Percentiles rank a stretch among this genome's conserved stretches.
phyloP scores from a whole-genome alignment of 2,329 filamentous ascomycete genomes.

The Aspergillus tamarii region DNA sequence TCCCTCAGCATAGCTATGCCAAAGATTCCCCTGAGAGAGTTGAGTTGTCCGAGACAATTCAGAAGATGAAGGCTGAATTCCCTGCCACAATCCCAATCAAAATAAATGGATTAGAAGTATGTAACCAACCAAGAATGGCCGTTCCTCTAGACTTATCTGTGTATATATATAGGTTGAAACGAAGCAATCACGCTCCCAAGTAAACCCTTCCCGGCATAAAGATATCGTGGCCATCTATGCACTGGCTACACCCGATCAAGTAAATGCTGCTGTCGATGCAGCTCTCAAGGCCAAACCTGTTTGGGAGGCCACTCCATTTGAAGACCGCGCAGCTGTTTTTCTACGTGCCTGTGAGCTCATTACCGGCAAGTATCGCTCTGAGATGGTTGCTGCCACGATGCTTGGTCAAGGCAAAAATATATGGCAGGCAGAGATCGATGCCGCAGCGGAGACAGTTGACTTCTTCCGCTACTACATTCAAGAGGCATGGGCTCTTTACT shows the following conservation, averaged over 20 bases:
- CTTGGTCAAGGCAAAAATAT: conserved; percentile 96
- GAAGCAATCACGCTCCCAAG: conserved; percentile 20
- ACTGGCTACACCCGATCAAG: conserved; percentile 70
- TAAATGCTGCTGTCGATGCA: conserved; percentile 76
- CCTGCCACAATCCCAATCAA: conserved; percentile 34
- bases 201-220: conserved; percentile 55
- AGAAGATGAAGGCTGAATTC: conserved; percentile 34
- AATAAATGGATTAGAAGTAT: conserved; percentile 27
- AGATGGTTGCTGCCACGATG: conserved; percentile 94
- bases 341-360: conserved; percentile 93
- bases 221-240: conserved; percentile 30
- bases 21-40: conserved; percentile 36
- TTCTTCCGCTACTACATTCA: conserved; percentile 90
- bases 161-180: conserved; percentile 16
- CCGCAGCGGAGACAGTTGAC: conserved; percentile 86
- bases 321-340: conserved; percentile 89
- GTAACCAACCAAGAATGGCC: neutral
- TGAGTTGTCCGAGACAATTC: conserved; percentile 35
- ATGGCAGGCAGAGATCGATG: conserved; percentile 98
- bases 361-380: conserved; percentile 87
- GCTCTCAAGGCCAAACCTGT: conserved; percentile 81
- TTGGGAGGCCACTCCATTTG: conserved; percentile 86
- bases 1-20: conserved; percentile 27
- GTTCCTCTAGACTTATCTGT: neutral
- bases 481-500: conserved; percentile 85